A percentile compares a stretch with the other conserved stretches of the same genome.
Evolutionary conservation across 495 filamentous ascomycete genomes (phyloP).

Genomic region (Penicillium arizonense): DNA sequence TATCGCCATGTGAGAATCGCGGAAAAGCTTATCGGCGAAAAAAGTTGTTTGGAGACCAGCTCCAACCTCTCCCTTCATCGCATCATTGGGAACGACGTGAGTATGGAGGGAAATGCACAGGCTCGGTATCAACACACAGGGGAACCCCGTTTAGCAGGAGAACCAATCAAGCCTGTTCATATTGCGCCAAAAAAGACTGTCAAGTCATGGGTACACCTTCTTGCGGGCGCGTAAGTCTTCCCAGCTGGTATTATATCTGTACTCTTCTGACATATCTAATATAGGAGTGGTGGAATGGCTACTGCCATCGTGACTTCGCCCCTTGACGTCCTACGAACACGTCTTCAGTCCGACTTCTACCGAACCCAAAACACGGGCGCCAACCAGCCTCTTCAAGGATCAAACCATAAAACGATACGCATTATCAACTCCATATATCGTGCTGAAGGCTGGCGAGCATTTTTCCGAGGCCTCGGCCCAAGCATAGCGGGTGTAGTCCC

Average conservation of each 20-base stretch:
- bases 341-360: slow-evolving; percentile 88
- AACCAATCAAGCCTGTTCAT: slow-evolving; percentile 5
- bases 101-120: neutral
- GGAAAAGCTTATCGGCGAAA: neutral
- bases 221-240: slow-evolving; percentile 76
- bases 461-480: slow-evolving; percentile 87
- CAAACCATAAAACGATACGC: slow-evolving; percentile 75
- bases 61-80: neutral
- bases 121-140: too few species aligned
- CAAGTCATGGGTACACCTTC: slow-evolving; percentile 71
- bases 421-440: slow-evolving; percentile 76
- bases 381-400: slow-evolving; percentile 12
- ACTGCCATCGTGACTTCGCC: slow-evolving; percentile 79
- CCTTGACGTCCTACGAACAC: slow-evolving; percentile 85
- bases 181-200: slow-evolving; percentile 16
- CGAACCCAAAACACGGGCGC: slow-evolving; percentile 22
- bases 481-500: slow-evolving; percentile 87
- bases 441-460: slow-evolving; percentile 74
- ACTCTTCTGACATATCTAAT: slow-evolving; percentile 6
- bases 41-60: neutral
- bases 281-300: slow-evolving; percentile 80
- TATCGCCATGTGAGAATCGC: neutral
- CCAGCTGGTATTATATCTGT: slow-evolving; percentile 10
- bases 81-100: neutral
- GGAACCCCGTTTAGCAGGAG: too few species aligned